Conservation (phyloP, 305 asterid genomes). For the Solanum chacoense region DNA sequence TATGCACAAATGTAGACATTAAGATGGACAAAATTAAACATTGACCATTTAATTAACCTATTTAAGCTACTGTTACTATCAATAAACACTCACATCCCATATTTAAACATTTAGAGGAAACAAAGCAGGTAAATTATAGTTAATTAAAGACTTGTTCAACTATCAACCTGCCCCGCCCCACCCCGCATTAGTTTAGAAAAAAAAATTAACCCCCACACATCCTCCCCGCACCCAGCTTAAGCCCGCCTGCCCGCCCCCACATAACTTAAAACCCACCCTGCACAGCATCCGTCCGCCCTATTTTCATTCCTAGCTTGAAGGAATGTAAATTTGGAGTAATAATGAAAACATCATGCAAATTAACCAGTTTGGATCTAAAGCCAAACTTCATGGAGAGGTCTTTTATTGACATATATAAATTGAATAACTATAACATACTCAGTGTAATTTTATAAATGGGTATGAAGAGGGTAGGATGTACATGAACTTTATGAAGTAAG, state of each 20-base stretch:
- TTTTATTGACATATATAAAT: no score
- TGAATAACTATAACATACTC: no score
- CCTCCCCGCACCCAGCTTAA: neutral
- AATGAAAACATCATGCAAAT: no score
- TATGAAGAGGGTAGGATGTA: no score
- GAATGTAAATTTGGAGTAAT: no score
- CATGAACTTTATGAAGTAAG: no score
- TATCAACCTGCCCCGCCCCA: neutral
- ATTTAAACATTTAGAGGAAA: neutral
- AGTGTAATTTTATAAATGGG: no score
- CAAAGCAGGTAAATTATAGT: neutral
- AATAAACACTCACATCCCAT: neutral
- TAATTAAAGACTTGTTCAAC: neutral
- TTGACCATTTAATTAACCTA: neutral
- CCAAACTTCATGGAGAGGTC: no score
- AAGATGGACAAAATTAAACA: neutral
- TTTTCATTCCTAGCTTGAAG: neutral
- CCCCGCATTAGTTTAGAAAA: neutral
- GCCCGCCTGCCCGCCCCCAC: no score
- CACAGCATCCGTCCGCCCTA: rapidly evolving
- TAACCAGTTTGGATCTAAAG: no score
- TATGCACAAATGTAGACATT: neutral
- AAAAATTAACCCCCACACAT: neutral
- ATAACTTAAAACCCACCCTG: neutral
- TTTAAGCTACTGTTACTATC: neutral